phyloP scores from a whole-genome alignment of 306 rosid genomes.

The Sicyos baderoa region DNA sequence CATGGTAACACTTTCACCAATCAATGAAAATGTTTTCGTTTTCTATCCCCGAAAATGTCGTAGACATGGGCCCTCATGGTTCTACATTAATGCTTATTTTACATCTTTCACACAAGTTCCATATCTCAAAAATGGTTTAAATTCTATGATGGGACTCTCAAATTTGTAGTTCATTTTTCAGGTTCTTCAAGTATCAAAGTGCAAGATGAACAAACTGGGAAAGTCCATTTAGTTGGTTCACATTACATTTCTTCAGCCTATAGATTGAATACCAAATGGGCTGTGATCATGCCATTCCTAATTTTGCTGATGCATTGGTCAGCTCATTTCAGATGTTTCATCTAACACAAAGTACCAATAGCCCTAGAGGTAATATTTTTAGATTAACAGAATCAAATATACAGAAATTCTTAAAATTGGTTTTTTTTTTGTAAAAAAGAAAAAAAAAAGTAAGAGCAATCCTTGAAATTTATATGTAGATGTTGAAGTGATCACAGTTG shows the following conservation, averaged over 20 bases:
- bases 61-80: no score
- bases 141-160: neutral
- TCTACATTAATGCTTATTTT: neutral
- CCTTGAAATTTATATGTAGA: slow-evolving; percentile 4
- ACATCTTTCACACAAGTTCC: neutral
- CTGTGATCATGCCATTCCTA: slow-evolving; percentile 34
- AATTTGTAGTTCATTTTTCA: slow-evolving; percentile 39
- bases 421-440: no score
- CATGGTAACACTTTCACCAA: no score
- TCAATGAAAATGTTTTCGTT: no score
- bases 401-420: neutral
- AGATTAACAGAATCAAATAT: neutral
- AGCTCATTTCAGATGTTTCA: slow-evolving; percentile 34
- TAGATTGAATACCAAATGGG: slow-evolving; percentile 30
- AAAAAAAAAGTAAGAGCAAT: neutral
- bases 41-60: no score
- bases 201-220: slow-evolving; percentile 75
- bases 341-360: slow-evolving; percentile 23
- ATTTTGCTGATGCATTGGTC: slow-evolving; percentile 36
- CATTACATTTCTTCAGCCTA: slow-evolving; percentile 49
- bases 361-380: slow-evolving; percentile 9
- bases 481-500: slow-evolving; percentile 4
- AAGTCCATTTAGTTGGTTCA: slow-evolving; percentile 85
- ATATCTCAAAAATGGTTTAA: neutral
- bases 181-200: slow-evolving; percentile 88